Evolutionary conservation across 1,139 yeast genomes (phyloP).

Genomic region (Blastobotrys arbuscula): DNA sequence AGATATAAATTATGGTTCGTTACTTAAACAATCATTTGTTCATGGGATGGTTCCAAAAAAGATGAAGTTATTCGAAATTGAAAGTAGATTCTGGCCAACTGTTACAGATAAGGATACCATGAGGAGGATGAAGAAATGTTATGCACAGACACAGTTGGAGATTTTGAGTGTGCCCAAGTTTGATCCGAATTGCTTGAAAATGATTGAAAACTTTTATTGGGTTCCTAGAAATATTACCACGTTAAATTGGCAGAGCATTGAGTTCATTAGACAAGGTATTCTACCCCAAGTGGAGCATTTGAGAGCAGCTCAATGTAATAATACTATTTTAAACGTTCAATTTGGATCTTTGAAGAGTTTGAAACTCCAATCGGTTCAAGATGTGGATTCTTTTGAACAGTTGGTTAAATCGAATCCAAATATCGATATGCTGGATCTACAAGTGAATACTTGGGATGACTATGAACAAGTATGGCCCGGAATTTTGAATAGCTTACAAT

Average conservation of each 20-base stretch:
- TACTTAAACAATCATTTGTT: not conserved
- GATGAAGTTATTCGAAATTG: slow-evolving; percentile 2
- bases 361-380: not conserved
- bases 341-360: not conserved
- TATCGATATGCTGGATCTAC: not conserved
- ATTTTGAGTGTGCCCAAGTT: slow-evolving; percentile 2
- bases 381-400: not conserved
- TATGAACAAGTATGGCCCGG: not conserved
- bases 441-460: not conserved
- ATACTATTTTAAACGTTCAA: not conserved
- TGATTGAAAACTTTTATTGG: not conserved
- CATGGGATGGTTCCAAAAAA: not conserved
- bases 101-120: not conserved
- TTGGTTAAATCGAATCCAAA: not conserved
- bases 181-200: not conserved
- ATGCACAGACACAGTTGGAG: not conserved
- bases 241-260: slow-evolving; percentile 3
- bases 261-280: not conserved
- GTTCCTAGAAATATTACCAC: not conserved
- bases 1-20: not conserved
- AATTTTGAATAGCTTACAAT: not conserved
- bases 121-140: not conserved
- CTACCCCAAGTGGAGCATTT: slow-evolving; percentile 3
- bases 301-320: slow-evolving; percentile 4
- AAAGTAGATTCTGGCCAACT: slow-evolving; percentile 6